Base-by-base conservation (phyloP, 345 rosid genomes). In the Hibiscus mutabilis region DNA sequence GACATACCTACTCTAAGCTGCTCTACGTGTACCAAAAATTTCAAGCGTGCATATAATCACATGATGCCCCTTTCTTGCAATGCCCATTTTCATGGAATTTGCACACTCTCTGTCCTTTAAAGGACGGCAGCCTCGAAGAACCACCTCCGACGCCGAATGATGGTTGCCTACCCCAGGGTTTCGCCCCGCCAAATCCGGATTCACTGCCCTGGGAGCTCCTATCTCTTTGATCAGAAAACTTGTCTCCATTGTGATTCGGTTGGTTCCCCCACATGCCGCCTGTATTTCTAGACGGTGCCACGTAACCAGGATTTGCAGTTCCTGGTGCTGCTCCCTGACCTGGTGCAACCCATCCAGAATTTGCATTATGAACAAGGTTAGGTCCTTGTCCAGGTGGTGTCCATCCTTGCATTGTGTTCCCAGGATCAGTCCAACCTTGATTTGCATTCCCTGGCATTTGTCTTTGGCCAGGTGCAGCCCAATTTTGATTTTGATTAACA, bases 1-100 rank as follows among this genome's bases (percentile, higher is more conserved):
- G 13, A 8, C 59, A 55, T 21, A 55, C 25, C 59, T 57, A 57
- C 61, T 13, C 61, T 57, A 57, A 11, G 16, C 68, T 60, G 69
- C 79, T 58, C 29, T 62, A 69, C 73, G 70, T 57, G 74, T 40
- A 63, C 59, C 63, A 70, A 62, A 65, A 35, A n/a, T 3, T 31
- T 3, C 72, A 86, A 71, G 80, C 75, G 81, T 89, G 92, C 69
- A 86, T 72, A 78, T 83, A 91, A 79, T 85, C 87, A 82, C 97
- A 91, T 11, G 84, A 74, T 27, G 97, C 79, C 52, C 94, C 97
- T 78, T 87, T 91, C 81, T 80, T 86, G 79, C 97, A 89, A 66
- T 81, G 82, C 58, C 97, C 95, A 53, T 37, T 79, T 80, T 86
- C 89, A 14, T 81, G 85, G 77, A 24, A 87, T 72, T 77, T 83